phyloP scores from a whole-genome alignment of 805 yeast species.

The Ascoidea rubescens region DNA sequence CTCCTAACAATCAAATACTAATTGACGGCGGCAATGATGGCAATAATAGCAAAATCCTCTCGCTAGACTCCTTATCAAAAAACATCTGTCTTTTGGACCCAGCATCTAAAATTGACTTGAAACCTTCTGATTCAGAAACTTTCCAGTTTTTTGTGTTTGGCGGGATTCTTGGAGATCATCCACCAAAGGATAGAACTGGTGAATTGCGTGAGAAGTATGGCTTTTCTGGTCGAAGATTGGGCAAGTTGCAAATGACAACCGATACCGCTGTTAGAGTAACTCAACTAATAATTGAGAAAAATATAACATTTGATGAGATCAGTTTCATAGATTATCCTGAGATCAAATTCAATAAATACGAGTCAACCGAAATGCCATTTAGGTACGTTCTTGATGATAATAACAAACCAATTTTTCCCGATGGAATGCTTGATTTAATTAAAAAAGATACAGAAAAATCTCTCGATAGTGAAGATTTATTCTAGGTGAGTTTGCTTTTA shows the following conservation, averaged over 20 bases:
- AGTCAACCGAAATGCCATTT: constrained; percentile 96
- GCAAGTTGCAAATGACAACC: constrained; percentile 88
- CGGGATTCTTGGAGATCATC: constrained; percentile 91
- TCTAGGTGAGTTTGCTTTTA: constrained; percentile 21
- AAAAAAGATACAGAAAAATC: constrained; percentile 76
- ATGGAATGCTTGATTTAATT: constrained; percentile 82
- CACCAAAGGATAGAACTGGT: constrained; percentile 83
- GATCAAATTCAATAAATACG: constrained; percentile 73
- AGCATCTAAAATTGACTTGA: constrained; percentile 59
- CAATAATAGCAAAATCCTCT: too few species aligned
- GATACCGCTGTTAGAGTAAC: constrained; percentile 95
- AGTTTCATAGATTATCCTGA: constrained; percentile 89
- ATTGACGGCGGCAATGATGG: constrained; percentile 11
- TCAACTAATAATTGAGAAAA: constrained; percentile 54
- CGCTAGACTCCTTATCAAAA: constrained; percentile 12
- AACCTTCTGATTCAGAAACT: constrained; percentile 47
- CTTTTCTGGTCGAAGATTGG: constrained; percentile 76
- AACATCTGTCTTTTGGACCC: constrained; percentile 84
- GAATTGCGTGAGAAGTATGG: constrained; percentile 73
- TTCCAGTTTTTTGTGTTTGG: constrained; percentile 92
- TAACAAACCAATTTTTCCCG: constrained; percentile 73
- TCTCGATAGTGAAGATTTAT: constrained; percentile 36
- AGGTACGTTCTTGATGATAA: constrained; percentile 59
- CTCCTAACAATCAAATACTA: constrained; percentile 21
- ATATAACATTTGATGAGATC: constrained; percentile 51